These are phyloP conservation scores for Pseudogymnoascus sp. DNA, from an alignment of 2,329 filamentous ascomycete genomes.

Conservation along the genomic window DNA sequence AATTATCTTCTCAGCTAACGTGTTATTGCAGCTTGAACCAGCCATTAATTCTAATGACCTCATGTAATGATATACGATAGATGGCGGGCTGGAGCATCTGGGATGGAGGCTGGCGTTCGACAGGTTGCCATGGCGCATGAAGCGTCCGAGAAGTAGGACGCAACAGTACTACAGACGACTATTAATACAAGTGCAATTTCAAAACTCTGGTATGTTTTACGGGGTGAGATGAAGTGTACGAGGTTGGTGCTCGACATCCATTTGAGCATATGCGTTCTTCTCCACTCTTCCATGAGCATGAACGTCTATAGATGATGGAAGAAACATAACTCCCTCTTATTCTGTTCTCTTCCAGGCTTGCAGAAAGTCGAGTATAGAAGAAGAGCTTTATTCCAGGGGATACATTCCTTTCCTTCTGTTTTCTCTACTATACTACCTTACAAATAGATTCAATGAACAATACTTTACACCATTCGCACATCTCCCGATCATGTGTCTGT, in stretches of 20 bases:
- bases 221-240: neutral
- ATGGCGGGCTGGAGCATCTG: conserved; percentile 10
- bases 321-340: conserved; percentile 22
- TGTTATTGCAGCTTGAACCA: conserved; percentile 6
- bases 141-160: neutral
- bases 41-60: conserved; percentile 12
- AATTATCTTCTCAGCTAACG: conserved; percentile 4
- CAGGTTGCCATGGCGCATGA: neutral
- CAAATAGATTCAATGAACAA: conserved; percentile 7
- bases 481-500: neutral
- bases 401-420: conserved; percentile 17
- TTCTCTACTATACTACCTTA: too few species aligned
- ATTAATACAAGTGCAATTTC: neutral
- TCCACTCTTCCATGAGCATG: conserved; percentile 25
- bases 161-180: neutral
- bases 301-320: conserved; percentile 32
- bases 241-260: conserved; percentile 18
- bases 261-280: conserved; percentile 33
- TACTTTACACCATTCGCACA: conserved; percentile 3
- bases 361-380: conserved; percentile 14
- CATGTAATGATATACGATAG: conserved; percentile 9
- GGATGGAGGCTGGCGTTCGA: conserved; percentile 11
- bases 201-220: conserved; percentile 5
- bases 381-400: conserved; percentile 24
- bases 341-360: conserved; percentile 18